Percentiles rank a stretch among this genome's conserved stretches.
These are phyloP conservation scores for Rhodomyrtus tomentosa DNA, from an alignment of 345 rosid genomes.

Conservation along the genomic window DNA sequence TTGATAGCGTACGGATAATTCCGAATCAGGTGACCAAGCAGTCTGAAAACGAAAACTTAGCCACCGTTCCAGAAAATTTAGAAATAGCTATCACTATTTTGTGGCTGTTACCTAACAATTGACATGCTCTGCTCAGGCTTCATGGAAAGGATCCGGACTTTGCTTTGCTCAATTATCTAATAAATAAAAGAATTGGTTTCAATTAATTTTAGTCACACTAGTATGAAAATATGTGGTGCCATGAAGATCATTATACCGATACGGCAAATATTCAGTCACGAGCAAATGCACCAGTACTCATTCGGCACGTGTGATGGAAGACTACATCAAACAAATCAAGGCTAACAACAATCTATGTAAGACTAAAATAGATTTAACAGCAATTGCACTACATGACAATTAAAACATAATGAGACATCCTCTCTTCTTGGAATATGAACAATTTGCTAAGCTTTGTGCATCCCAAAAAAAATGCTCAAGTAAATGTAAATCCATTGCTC, in stretches of 20 bases:
- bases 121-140: slow-evolving; percentile 52
- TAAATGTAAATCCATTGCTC: background rate
- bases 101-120: slow-evolving; percentile 34
- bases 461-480: background rate
- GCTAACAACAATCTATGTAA: background rate
- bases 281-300: background rate
- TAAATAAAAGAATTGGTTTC: background rate
- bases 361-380: background rate
- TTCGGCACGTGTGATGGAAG: background rate
- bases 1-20: slow-evolving; percentile 46
- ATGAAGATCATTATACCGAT: background rate
- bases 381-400: background rate
- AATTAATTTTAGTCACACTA: background rate
- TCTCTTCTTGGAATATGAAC: background rate
- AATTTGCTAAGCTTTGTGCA: background rate
- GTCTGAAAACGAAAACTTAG: slow-evolving; percentile 28
- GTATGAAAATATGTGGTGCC: background rate
- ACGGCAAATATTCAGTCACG: background rate
- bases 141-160: slow-evolving; percentile 57
- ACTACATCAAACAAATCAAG: background rate
- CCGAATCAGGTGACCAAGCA: slow-evolving; percentile 39
- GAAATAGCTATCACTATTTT: background rate
- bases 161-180: slow-evolving; percentile 82
- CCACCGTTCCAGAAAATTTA: background rate
- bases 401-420: background rate